Evolutionary conservation across 768 basidiomycete genomes (phyloP), one percentile per base, ranked within the genome.

Genomic region (Boletus rex-veris): DNA sequence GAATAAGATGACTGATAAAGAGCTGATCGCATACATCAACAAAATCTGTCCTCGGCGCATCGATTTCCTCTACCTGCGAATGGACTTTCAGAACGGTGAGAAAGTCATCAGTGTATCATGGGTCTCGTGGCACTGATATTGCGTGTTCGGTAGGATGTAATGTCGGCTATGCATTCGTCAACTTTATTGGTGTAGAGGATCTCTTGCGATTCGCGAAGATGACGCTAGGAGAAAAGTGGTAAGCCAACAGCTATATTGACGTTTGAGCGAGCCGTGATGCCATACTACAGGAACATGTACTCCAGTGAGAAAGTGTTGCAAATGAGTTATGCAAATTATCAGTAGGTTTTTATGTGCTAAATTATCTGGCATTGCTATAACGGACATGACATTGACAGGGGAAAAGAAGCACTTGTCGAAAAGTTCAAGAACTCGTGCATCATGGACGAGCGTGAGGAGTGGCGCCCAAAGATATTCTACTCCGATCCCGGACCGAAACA

Each of bases 371-470:
- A 26, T 48, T 51, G 18, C 48, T 59, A 28, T 54, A 48, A 51
- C 24, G 37, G 42, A 46, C 7, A 40, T 19, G 42, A 33, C 43
- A 24, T 38, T 50, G 38, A 24, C 62, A 88, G 89, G 74, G 92
- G 92, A 45, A 95, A 95, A 67, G 90, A 92, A 70, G 87, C 91
- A 1, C 80, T 92, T 37, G 84, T 95, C 45, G 90, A 91, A 67
- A 92, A 94, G 71, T 95, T 95, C 79, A 89, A 90, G 66, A 94
- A 93, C 63, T 92, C 90, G 26, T 79, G 84, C 50, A 90, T 93
- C 54, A 92, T 94, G 89, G 90, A 93, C 69, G 88, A 91, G 67
- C 81, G 81, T 33, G 85, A 86, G 64, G 78, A 80, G 14, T 92
- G 89, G 86, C 81, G 88, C 21, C 92, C 92, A 4, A 87, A 89